Evolutionary conservation across 2,329 filamentous ascomycete species (phyloP).

Genomic region (Aplosporella prunicola): DNA sequence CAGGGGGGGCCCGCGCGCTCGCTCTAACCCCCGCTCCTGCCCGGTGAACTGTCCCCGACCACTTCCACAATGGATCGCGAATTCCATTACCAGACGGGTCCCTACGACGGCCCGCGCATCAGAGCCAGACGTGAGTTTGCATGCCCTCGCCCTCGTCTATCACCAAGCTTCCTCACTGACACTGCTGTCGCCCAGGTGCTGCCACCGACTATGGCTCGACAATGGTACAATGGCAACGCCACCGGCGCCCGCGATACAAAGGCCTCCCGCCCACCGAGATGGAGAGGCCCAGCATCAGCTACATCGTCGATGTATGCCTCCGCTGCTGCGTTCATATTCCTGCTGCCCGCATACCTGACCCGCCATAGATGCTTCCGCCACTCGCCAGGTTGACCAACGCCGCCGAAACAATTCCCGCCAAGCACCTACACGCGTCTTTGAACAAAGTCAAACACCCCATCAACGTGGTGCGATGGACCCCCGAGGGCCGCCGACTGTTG

Average conservation of each 20-base stretch:
- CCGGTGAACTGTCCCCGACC: slow-evolving; percentile 1
- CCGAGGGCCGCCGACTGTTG: slow-evolving; percentile 81
- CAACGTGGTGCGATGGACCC: slow-evolving; percentile 95
- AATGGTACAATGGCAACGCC: slow-evolving; percentile 82
- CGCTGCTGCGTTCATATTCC: slow-evolving; percentile 9
- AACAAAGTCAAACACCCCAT: slow-evolving; percentile 98
- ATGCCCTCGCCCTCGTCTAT: no score
- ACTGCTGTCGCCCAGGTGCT: slow-evolving; percentile 49
- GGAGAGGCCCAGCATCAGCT: slow-evolving; percentile 80
- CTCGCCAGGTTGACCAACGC: slow-evolving; percentile 63
- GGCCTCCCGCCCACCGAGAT: slow-evolving; percentile 62
- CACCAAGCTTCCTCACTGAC: no score
- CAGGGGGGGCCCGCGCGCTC: no score
- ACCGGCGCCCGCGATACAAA: slow-evolving; percentile 67
- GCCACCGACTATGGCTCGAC: slow-evolving; percentile 91
- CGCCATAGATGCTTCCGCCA: slow-evolving; percentile 70
- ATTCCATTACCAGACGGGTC: slow-evolving; percentile 21
- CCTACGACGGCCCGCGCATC: slow-evolving; percentile 11
- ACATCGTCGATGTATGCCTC: slow-evolving; percentile 71
- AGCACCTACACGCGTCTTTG: slow-evolving; percentile 92
- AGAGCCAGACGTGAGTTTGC: slow-evolving; percentile 7
- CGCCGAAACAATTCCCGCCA: slow-evolving; percentile 83
- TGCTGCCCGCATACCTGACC: slow-evolving; percentile 12
- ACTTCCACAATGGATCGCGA: slow-evolving; percentile 31
- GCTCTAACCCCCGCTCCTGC: no score